These are phyloP conservation scores for Mycena epipterygia DNA, from an alignment of 768 basidiomycete genomes.

Conservation along the genomic window DNA sequence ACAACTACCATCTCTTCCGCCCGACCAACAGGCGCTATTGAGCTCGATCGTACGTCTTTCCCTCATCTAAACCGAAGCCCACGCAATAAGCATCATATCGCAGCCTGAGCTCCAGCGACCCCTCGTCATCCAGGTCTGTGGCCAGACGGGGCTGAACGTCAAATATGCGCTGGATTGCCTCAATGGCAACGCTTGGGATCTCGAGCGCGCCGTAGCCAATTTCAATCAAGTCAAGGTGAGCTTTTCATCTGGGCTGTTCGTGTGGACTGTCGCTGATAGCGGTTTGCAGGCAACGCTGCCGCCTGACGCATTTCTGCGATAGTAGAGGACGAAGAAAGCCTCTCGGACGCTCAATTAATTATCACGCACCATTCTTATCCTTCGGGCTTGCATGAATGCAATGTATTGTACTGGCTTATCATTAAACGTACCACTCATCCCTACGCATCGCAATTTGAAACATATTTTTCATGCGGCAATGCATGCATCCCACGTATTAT, in stretches of 20 bases:
- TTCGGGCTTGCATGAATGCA: conserved; percentile 13
- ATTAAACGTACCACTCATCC: conserved; percentile 20
- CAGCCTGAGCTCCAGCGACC: conserved; percentile 81
- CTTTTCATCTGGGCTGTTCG: conserved; percentile 28
- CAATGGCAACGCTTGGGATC: conserved; percentile 87
- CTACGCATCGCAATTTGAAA: conserved; percentile 1
- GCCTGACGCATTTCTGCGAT: conserved; percentile 65
- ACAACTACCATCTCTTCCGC: conserved; percentile 49
- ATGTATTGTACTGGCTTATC: conserved; percentile 23
- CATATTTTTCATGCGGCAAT: neutral
- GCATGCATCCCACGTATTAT: too few species aligned
- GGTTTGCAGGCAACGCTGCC: conserved; percentile 59
- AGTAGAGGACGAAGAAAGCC: neutral
- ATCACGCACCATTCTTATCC: conserved; percentile 7
- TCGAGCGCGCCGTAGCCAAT: conserved; percentile 83
- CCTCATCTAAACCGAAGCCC: conserved; percentile 26
- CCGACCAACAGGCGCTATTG: conserved; percentile 66
- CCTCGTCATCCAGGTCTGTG: conserved; percentile 77
- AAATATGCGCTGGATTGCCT: conserved; percentile 89
- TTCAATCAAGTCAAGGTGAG: conserved; percentile 91
- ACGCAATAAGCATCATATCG: conserved; percentile 22
- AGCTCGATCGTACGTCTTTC: conserved; percentile 66
- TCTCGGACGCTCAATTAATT: conserved; percentile 11
- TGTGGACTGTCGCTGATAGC: conserved; percentile 41
- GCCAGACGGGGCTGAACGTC: conserved; percentile 83